These are phyloP conservation scores for Tothia fuscella DNA, from an alignment of 2,329 filamentous ascomycete species.

Conservation along the genomic window DNA sequence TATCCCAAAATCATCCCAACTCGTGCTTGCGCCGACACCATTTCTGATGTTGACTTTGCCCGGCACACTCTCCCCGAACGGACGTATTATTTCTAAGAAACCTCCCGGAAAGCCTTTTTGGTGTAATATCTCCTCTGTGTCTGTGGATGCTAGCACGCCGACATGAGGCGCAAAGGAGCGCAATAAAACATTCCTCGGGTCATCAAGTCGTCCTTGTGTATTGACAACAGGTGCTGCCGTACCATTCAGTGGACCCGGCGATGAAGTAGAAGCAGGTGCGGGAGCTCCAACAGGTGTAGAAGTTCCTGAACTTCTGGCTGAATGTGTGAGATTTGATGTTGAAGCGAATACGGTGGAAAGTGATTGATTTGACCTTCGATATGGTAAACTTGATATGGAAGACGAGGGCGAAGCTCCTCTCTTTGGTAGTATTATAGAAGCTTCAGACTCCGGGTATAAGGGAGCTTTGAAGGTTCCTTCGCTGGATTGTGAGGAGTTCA, in stretches of 20 bases:
- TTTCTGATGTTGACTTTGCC: constrained; percentile 87
- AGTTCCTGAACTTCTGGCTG: constrained; percentile 29
- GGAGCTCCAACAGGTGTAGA: constrained; percentile 28
- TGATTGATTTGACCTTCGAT: constrained; percentile 40
- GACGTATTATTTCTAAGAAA: constrained; percentile 72
- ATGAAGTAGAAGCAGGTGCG: constrained; percentile 31
- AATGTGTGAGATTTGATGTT: constrained; percentile 32
- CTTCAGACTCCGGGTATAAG: constrained; percentile 6
- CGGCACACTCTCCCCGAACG: constrained; percentile 78
- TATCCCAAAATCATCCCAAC: constrained; percentile 82
- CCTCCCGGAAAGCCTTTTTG: constrained; percentile 78
- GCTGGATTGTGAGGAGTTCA: too few relatives aligned
- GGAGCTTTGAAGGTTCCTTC: constrained; percentile 5
- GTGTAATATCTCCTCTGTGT: constrained; percentile 67
- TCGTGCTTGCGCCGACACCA: constrained; percentile 70
- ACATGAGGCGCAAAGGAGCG: constrained; percentile 83
- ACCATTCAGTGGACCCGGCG: constrained; percentile 27
- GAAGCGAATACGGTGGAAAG: constrained; percentile 41
- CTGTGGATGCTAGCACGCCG: constrained; percentile 72
- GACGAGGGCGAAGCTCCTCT: constrained; percentile 36
- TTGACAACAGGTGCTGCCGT: constrained; percentile 26
- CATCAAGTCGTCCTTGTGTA: constrained; percentile 26
- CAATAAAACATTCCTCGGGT: constrained; percentile 55
- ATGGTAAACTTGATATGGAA: constrained; percentile 46
- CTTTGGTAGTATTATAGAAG: neutral